Evolutionary conservation across 1,284 basidiomycete genomes (phyloP), one percentile per base, ranked within the genome.

Genomic region (Ustilago bromivora): DNA sequence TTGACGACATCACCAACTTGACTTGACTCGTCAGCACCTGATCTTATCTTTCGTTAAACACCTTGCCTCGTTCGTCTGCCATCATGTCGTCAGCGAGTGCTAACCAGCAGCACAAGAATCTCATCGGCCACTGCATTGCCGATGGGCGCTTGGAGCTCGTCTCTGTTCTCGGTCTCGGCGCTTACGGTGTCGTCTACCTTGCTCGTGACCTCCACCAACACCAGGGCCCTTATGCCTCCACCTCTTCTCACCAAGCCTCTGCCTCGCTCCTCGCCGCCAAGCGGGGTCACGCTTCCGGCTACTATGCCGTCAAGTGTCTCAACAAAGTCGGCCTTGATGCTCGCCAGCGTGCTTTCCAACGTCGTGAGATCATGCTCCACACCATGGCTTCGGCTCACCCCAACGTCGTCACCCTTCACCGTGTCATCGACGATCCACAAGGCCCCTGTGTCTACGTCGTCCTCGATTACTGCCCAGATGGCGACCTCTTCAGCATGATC

Each of bases 181-280:
- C 95, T 31, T 98, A 98, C 86, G 96, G 96, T 71, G 93, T 97
- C 81, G 96, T 98, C 57, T 98, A 98, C 88, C 93, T 85, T 36
- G 85, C 85, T 2, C 81, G 83, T 34, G 84, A 85, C 56, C 67
- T 82, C 32, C 74, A 76, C 28, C 75, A 75, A 49, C 81, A 82
- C 67, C 71, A 66, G 10, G 76, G 75, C 49, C 73, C 80, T 3
- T 79, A 70, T 40, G 74, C 72, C 46, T 77, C 74, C 46, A 77
- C 74, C 59, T 77, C 74, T 35, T 63, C 55, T 12, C 70, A 77
- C 52, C 56, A 66, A 54, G 70, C 69, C 8, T 72, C 70, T 19
- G 70, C 70, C 34, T 62, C 74, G 38, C 74, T 72, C 23, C 66
- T 79, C 57, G 80, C 78, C 51, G 78, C 79, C 57, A 68, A 67